phyloP scores from a whole-genome alignment of 129 eudicot species.

The Deinandra increscens region DNA sequence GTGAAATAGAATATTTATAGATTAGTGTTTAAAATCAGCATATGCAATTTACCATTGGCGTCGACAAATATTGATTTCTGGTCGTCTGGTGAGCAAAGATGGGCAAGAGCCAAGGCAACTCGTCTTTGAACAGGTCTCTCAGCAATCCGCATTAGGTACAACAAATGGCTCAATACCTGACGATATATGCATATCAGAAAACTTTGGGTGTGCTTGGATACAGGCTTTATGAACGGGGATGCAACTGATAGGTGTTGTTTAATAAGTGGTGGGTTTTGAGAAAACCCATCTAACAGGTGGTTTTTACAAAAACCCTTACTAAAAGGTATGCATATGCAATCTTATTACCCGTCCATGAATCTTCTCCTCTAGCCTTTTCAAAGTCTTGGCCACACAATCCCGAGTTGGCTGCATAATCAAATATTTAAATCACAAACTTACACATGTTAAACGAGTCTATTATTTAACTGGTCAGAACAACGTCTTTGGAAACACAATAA shows the following conservation, averaged over 20 bases:
- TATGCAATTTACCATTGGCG: constrained; percentile 37
- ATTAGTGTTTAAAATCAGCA: neutral
- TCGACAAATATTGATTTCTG: constrained; percentile 53
- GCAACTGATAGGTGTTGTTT: neutral
- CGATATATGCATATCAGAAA: constrained; percentile 12
- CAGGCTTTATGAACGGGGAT: neutral
- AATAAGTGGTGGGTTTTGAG: neutral
- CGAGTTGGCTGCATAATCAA: constrained; percentile 51
- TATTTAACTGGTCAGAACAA: neutral
- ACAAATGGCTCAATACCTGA: constrained; percentile 55
- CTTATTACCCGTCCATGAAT: constrained; percentile 59
- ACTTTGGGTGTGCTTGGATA: neutral
- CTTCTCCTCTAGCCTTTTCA: constrained; percentile 66
- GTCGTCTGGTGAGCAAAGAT: constrained; percentile 61
- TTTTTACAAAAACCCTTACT: too few species aligned
- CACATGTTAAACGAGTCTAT: constrained; percentile 1
- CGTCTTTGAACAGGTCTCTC: constrained; percentile 55
- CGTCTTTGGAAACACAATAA: constrained; percentile 11
- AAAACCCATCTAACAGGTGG: too few species aligned
- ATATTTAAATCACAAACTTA: constrained; percentile 19
- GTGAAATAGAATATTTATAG: neutral
- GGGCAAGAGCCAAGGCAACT: constrained; percentile 61
- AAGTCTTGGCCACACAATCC: constrained; percentile 66
- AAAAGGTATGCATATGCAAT: constrained; percentile 5
- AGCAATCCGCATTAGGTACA: constrained; percentile 53